Percentiles rank a stretch among this genome's conserved stretches.
phyloP scores from a whole-genome alignment of 73 alveolate genomes.

The Tetrahymena thermophila region DNA sequence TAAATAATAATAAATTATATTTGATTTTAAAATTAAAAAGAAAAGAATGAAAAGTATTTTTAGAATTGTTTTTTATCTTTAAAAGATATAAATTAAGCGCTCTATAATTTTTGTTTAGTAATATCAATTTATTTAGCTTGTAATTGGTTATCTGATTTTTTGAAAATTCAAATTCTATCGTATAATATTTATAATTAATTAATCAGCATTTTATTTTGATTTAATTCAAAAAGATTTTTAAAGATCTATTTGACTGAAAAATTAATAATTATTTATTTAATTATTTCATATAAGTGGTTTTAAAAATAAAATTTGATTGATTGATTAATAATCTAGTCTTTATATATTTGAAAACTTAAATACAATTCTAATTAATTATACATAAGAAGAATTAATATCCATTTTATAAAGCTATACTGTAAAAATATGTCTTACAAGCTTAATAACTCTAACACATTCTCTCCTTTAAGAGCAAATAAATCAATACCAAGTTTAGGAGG shows the following conservation, averaged over 20 bases:
- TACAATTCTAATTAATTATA: not conserved
- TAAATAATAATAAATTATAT: too few relatives aligned
- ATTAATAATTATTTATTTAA: not conserved
- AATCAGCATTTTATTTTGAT: not conserved
- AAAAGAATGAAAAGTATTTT: too few relatives aligned
- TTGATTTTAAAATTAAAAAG: too few relatives aligned
- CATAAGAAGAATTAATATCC: not conserved
- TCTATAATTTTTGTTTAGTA: too few relatives aligned
- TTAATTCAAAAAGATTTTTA: not conserved
- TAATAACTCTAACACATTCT: not conserved
- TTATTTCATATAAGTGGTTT: not conserved
- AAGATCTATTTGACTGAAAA: not conserved
- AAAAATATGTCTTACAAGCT: not conserved
- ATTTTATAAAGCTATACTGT: not conserved
- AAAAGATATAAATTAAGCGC: too few relatives aligned
- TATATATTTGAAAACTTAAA: not conserved
- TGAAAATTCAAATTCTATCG: not conserved
- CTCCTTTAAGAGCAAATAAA: not conserved
- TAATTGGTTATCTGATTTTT: not conserved
- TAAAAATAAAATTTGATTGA: not conserved
- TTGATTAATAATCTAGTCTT: not conserved
- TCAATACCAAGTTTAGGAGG: not conserved
- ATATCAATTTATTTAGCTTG: not conserved
- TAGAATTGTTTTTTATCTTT: too few relatives aligned
- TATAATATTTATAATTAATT: not conserved